phyloP scores from a whole-genome alignment of 352 stramenopile species.

The Saprolegnia diclina region DNA sequence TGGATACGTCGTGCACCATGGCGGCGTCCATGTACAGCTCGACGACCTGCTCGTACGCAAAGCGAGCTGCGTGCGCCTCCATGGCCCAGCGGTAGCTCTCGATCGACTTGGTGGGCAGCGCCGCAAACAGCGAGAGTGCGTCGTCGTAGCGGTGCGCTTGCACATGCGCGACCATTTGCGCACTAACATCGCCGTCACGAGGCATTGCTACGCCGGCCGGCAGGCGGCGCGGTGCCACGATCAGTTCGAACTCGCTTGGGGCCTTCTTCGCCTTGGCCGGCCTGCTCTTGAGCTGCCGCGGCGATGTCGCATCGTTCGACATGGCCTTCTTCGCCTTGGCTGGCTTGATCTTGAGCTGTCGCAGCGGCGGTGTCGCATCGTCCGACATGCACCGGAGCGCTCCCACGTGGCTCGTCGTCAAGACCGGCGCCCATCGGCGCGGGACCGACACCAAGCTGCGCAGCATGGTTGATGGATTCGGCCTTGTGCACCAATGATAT shows the following conservation, averaged over 20 bases:
- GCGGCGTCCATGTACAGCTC: constrained; percentile 9
- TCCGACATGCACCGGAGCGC: background rate
- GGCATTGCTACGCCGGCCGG: too few relatives aligned
- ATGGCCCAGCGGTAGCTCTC: constrained; percentile 13
- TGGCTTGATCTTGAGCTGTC: constrained; percentile 8
- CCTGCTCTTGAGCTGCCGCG: constrained; percentile 1
- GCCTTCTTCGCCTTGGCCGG: background rate
- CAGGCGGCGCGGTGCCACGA: background rate
- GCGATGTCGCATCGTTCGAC: background rate
- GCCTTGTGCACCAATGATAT: too few relatives aligned
- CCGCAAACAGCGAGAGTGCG: background rate
- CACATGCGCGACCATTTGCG: background rate
- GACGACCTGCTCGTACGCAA: constrained; percentile 55
- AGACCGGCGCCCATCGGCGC: background rate
- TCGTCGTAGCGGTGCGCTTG: constrained; percentile 4
- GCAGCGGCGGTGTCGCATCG: background rate
- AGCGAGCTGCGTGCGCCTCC: constrained; percentile 43
- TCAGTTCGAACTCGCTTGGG: background rate
- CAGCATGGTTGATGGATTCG: background rate
- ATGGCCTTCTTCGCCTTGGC: background rate
- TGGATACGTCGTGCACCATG: background rate
- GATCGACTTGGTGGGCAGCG: background rate
- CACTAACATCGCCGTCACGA: background rate
- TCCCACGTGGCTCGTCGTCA: background rate
- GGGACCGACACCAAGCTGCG: background rate